phyloP scores from a whole-genome alignment of 345 rosid genomes.

The Populus nigra region DNA sequence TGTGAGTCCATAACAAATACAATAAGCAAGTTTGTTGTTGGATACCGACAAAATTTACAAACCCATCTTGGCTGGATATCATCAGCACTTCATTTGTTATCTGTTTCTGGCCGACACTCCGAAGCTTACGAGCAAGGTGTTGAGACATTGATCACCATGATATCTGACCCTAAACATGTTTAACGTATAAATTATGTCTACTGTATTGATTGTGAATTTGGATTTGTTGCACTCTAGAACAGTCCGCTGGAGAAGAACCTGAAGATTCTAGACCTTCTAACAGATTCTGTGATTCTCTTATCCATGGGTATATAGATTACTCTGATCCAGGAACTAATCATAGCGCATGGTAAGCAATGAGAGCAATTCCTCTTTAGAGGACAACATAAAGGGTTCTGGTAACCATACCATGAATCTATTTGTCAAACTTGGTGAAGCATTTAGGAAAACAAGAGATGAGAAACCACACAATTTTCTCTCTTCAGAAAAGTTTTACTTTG shows the following conservation, averaged over 20 bases:
- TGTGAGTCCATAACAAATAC: slow-evolving; percentile 54
- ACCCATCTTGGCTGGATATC: slow-evolving; percentile 77
- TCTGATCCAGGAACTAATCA: slow-evolving; percentile 42
- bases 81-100: slow-evolving; percentile 62
- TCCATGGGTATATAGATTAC: slow-evolving; percentile 53
- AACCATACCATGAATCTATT: slow-evolving; percentile 48
- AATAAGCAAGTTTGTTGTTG: slow-evolving; percentile 55
- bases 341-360: slow-evolving; percentile 49
- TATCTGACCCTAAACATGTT: slow-evolving; percentile 51
- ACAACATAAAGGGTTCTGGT: slow-evolving; percentile 37
- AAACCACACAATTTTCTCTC: slow-evolving; percentile 58
- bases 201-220: slow-evolving; percentile 75
- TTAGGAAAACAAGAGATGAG: slow-evolving; percentile 82
- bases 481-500: slow-evolving; percentile 50
- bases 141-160: slow-evolving; percentile 55
- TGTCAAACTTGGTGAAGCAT: slow-evolving; percentile 74
- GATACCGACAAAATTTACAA: slow-evolving; percentile 59
- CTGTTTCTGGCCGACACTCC: slow-evolving; percentile 61
- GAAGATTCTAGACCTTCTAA: slow-evolving; percentile 60
- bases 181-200: slow-evolving; percentile 56
- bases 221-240: slow-evolving; percentile 68
- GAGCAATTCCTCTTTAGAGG: slow-evolving; percentile 61
- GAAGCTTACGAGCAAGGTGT: slow-evolving; percentile 77
- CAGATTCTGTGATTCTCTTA: slow-evolving; percentile 56
- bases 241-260: slow-evolving; percentile 70